phyloP scores from a whole-genome alignment of 345 rosid species.

The Anastatica hierochuntica region DNA sequence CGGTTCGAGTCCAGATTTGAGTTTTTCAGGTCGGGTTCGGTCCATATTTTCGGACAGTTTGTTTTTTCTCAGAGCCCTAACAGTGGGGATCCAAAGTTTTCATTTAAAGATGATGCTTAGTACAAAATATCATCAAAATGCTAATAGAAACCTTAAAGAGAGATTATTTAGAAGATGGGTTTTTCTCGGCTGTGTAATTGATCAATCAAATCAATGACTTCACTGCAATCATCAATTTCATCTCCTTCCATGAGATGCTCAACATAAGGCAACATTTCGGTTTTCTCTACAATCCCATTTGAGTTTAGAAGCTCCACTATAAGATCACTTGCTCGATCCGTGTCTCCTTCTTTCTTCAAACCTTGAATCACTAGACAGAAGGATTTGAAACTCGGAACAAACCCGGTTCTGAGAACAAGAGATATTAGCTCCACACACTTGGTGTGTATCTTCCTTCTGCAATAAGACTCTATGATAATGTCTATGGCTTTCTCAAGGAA shows the following conservation, averaged over 20 bases:
- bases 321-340: conserved; percentile 23
- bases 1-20: no score
- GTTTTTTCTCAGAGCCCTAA: no score
- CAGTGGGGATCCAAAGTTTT: background rate
- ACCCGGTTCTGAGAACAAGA: conserved; percentile 24
- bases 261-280: conserved; percentile 22
- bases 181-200: conserved; percentile 9
- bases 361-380: conserved; percentile 33
- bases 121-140: background rate
- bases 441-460: conserved; percentile 20
- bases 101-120: background rate
- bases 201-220: conserved; percentile 17
- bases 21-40: no score
- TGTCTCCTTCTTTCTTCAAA: conserved; percentile 27
- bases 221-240: conserved; percentile 18
- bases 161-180: conserved; percentile 4
- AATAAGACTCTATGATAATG: conserved; percentile 29
- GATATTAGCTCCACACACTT: conserved; percentile 28
- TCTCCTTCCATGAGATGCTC: conserved; percentile 30
- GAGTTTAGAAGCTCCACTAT: conserved; percentile 30
- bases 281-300: conserved; percentile 24
- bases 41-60: no score
- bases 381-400: conserved; percentile 32
- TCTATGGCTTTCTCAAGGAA: conserved; percentile 30
- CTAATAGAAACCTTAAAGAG: background rate